These are phyloP conservation scores for Aspergillus sclerotiicarbonarius DNA, from an alignment of 495 filamentous ascomycete species.

Conservation along the genomic window DNA sequence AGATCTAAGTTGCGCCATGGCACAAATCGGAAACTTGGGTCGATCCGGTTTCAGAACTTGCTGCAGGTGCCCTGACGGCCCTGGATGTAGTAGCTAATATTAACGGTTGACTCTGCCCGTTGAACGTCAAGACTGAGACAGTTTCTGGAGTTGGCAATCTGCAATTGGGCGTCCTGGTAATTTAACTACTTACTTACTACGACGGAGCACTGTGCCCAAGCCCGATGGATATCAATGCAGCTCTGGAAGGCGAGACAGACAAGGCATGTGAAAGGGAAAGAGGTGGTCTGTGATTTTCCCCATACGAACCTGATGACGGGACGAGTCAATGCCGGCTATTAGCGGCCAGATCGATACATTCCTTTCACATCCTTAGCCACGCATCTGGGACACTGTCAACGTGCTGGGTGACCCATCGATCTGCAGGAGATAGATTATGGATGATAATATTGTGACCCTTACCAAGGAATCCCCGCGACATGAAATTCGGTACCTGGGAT, in stretches of 20 bases:
- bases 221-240: not conserved
- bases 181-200: not conserved
- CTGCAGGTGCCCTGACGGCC: not conserved
- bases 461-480: not conserved
- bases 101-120: not conserved
- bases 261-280: not conserved
- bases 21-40: not conserved
- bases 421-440: not conserved
- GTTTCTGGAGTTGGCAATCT: not conserved
- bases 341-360: not conserved
- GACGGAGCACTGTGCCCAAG: not conserved
- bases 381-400: not conserved
- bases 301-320: not conserved
- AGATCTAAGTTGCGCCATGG: not conserved
- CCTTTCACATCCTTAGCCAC: not conserved
- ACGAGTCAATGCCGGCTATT: not conserved
- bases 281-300: not conserved
- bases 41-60: not conserved
- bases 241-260: not conserved
- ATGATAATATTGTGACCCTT: not conserved
- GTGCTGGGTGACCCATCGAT: not conserved
- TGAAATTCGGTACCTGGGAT: conserved; percentile 1
- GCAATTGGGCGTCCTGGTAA: not conserved
- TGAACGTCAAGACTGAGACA: not conserved
- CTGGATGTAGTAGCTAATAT: not conserved